Base-by-base conservation (phyloP, 257 asterid genomes). In the Avicennia marina region DNA sequence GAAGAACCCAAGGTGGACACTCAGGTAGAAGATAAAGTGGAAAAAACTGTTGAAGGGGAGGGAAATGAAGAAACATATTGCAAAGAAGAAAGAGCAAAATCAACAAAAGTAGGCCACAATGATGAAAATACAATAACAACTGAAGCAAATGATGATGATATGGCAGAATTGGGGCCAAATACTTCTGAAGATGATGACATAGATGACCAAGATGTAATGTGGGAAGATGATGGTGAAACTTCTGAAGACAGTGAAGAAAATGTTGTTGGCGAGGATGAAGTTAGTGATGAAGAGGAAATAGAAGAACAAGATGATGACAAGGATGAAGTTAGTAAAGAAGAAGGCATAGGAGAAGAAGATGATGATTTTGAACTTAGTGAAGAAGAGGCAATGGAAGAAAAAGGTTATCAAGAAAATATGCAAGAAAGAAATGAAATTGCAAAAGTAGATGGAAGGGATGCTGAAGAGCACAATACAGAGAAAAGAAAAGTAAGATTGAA, bases 401-500 rank as follows among this genome's bases (percentile, higher is more conserved):
- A 39, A 58, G 58, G 50, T 40, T 71, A 41, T 24, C 64, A 63
- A 46, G 64, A 32, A 27, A 53, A 60, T 21, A 62, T 8, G 19
- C 71, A 45, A 61, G 40, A 60, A 36, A 56, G 60, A 58, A 64
- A 53, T 18, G 62, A 40, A 56, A 53, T 38, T 56, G 50, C 55
- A 7, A 31, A 60, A 29, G 65, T 18, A 34, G 65, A 46, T 22
- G 56, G 27, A 43, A 53, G 11, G 40, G 63, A 53, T 21, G 64
- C 52, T 56, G 72, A 66, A 21, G 66, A 59, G 57, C 55, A 42
- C 36, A 66, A 38, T 29, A 62, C 44, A n/a, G 70, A 66, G 65
- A 70, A 83, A 70, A 62, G 52, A 34, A 70, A 72, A 78, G 69
- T 41, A 63, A 70, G 71, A 68, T 68, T 67, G 63, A 75, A 70